Percentiles rank a stretch among this genome's conserved stretches.
Evolutionary conservation across 2,329 filamentous ascomycete species (phyloP).

Genomic region (Cyanodermella asteris): DNA sequence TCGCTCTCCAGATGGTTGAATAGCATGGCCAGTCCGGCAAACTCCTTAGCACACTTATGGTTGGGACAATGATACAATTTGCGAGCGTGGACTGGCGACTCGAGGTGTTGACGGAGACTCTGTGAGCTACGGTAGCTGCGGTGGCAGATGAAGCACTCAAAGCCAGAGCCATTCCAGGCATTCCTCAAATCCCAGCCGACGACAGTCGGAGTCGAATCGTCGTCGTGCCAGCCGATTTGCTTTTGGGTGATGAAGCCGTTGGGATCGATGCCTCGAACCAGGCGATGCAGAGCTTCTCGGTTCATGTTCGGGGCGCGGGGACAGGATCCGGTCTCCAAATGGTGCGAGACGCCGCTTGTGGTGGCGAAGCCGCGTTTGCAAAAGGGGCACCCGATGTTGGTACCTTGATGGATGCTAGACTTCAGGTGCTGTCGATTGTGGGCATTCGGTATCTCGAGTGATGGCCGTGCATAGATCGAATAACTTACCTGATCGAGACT

Average conservation of each 20-base stretch:
- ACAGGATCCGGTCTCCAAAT: conserved; percentile 35
- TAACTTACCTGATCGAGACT: conserved; percentile 12
- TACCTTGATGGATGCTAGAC: conserved; percentile 27
- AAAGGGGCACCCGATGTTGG: conserved; percentile 30
- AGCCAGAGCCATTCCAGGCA: conserved; percentile 25
- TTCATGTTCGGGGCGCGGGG: conserved; percentile 22
- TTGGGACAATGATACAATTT: conserved; percentile 25
- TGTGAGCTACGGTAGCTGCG: conserved; percentile 16
- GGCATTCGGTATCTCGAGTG: conserved; percentile 1
- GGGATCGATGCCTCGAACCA: conserved; percentile 25
- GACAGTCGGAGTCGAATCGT: too few relatives aligned
- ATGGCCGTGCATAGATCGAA: neutral
- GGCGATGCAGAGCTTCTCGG: conserved; percentile 25
- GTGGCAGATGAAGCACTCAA: conserved; percentile 34
- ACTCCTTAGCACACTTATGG: conserved; percentile 16
- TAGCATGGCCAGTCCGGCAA: conserved; percentile 18
- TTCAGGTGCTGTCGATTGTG: conserved; percentile 27
- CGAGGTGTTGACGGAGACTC: conserved; percentile 30
- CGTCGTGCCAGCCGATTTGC: conserved; percentile 24
- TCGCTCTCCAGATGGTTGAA: conserved; percentile 27
- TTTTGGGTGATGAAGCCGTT: conserved; percentile 28
- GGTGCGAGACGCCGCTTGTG: conserved; percentile 32
- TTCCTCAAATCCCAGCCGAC: conserved; percentile 4
- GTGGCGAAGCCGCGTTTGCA: conserved; percentile 26
- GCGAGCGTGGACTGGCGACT: conserved; percentile 29